phyloP scores from a whole-genome alignment of 2,329 filamentous ascomycete genomes.

The Fusarium verticillioides region DNA sequence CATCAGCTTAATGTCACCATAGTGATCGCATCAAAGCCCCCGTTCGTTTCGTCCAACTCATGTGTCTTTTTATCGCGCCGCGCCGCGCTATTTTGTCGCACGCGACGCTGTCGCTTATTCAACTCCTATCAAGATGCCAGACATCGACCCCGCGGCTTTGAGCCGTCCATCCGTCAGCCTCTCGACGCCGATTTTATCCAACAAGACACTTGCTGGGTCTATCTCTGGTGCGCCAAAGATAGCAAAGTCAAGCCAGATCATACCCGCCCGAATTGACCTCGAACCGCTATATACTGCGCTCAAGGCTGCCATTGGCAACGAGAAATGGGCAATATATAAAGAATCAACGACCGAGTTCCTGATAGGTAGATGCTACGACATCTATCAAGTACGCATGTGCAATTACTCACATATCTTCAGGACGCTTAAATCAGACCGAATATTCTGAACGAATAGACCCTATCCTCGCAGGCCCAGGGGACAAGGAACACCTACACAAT shows the following conservation, averaged over 20 bases:
- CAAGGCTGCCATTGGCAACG: conserved; percentile 67
- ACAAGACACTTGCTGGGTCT: conserved; percentile 67
- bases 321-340: conserved; percentile 74
- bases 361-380: conserved; percentile 59
- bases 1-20: conserved; percentile 56
- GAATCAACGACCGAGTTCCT: conserved; percentile 71
- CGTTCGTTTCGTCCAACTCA: conserved; percentile 56
- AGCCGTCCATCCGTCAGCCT: conserved; percentile 70
- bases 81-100: conserved; percentile 58
- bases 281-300: conserved; percentile 72
- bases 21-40: conserved; percentile 55
- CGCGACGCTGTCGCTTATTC: conserved; percentile 56
- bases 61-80: conserved; percentile 55
- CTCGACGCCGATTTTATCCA: conserved; percentile 67
- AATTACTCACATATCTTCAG: conserved; percentile 55
- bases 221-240: conserved; percentile 61
- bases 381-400: neutral
- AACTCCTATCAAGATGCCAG: conserved; percentile 64
- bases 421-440: conserved; percentile 71
- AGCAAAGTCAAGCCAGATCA: conserved; percentile 69
- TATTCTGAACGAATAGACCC: conserved; percentile 69
- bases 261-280: conserved; percentile 74
- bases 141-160: conserved; percentile 76
- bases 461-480: conserved; percentile 68
- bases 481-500: conserved; percentile 73